Evolutionary conservation across 2,329 filamentous ascomycete genomes (phyloP).

Genomic region (Colletotrichum limetticola): DNA sequence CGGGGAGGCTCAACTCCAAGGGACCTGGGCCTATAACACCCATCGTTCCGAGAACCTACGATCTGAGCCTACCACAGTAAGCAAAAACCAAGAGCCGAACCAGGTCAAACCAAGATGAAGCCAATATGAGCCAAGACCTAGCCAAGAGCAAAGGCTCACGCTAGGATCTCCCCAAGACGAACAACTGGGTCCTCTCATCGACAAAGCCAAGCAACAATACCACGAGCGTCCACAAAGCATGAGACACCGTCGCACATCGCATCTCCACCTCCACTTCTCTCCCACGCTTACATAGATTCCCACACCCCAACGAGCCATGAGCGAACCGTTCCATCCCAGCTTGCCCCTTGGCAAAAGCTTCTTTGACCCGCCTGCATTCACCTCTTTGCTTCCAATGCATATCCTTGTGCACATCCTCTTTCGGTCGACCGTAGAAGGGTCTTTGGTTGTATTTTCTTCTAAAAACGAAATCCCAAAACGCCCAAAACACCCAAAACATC

Average conservation of each 20-base stretch:
- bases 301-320: not conserved
- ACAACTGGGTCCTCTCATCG: slow-evolving; percentile 2
- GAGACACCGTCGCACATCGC: slow-evolving; percentile 6
- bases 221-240: not conserved
- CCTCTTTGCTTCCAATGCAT: not conserved
- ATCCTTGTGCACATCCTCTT: slow-evolving; percentile 1
- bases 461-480: not conserved
- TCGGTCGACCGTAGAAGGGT: not conserved
- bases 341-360: slow-evolving; percentile 34
- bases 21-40: not conserved
- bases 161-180: no score
- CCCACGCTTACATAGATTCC: no score
- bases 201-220: slow-evolving; percentile 7
- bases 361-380: slow-evolving; percentile 9
- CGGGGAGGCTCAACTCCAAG: not conserved
- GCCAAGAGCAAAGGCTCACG: not conserved
- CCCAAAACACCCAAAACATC: not conserved
- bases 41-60: not conserved
- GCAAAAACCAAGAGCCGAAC: not conserved
- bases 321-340: slow-evolving; percentile 5
- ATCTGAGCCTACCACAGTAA: not conserved
- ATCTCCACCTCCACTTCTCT: not conserved
- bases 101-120: not conserved
- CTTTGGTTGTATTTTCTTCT: not conserved
- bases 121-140: not conserved